Base-by-base conservation (phyloP, 257 asterid genomes). In the Primulina eburnea region DNA sequence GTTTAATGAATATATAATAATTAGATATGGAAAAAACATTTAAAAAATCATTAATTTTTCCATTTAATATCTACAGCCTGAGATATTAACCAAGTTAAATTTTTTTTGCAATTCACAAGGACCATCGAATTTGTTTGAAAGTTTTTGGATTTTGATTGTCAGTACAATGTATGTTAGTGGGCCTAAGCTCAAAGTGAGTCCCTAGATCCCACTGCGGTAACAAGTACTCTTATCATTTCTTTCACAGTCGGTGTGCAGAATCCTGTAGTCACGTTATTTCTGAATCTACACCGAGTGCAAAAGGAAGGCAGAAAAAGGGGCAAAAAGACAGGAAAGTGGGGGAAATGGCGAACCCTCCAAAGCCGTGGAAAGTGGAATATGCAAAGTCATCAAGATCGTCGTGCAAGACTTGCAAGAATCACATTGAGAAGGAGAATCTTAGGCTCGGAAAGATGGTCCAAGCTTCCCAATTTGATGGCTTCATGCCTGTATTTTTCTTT, bases 361-460 rank as follows among this genome's bases (percentile, higher is more conserved):
- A 89, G 85, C 86, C 97, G 30, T 94, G 99, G 99, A 89, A 84
- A 73, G 89, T 85, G 43, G 99, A 91, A 76, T 94, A 94, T 62
- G 97, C 99, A 0, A 91, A 94, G 84, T 91, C 97, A 10, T 84
- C 96, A 20, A 84, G 97, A 79, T 84, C 97, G 0, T 87, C 96
- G 56, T 94, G 99, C 92, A 94, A 83, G 75, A 82, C 94, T 74
- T 94, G 99, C 85, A 89, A 82, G 83, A 76, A 0, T 3, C 60
- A 82, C 69, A 90, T 90, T 78, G 82, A 80, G 0, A 92, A 87
- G 80, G 99, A 94, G 79, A 75, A 18, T 8, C 82, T 94, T 37
- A 82, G 99, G 82, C 96, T 94, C 34, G 99, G 97, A 1, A 94
- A 91, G 74, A 94, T 94, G 97, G 96, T 94, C 53, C 95, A 91